A percentile compares a stretch with the other conserved stretches of the same genome.
Conservation (phyloP, 1,284 basidiomycete species). For the Cutaneotrichosporon curvatum region DNA sequence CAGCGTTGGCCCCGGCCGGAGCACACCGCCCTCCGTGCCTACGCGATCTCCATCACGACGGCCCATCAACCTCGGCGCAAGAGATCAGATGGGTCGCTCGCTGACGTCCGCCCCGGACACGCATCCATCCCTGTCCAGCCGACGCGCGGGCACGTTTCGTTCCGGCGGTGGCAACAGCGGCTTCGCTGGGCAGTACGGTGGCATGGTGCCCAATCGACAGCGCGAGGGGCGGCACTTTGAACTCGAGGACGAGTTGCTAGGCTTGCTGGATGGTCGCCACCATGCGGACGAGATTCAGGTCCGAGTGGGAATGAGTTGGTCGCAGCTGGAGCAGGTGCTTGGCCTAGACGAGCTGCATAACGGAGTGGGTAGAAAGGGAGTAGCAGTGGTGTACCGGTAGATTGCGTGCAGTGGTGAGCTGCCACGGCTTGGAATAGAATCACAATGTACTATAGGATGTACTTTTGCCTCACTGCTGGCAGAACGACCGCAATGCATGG, state of each 20-base stretch:
- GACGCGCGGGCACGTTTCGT: slow-evolving; percentile 10
- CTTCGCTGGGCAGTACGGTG: slow-evolving; percentile 1
- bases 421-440: too few species aligned
- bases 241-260: slow-evolving; percentile 51
- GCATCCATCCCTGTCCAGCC: slow-evolving; percentile 13
- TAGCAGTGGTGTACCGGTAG: slow-evolving; percentile 32
- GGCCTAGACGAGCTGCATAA: slow-evolving; percentile 32
- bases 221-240: slow-evolving; percentile 18
- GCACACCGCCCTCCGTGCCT: slow-evolving; percentile 17
- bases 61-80: not conserved
- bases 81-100: slow-evolving; percentile 1
- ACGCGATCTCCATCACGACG: not conserved
- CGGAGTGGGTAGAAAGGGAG: slow-evolving; percentile 34
- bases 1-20: slow-evolving; percentile 9
- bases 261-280: slow-evolving; percentile 74
- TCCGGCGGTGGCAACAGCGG: slow-evolving; percentile 4
- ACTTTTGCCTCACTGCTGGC: too few species aligned
- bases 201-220: slow-evolving; percentile 11
- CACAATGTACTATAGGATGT: too few species aligned
- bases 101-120: slow-evolving; percentile 13
- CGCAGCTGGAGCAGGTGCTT: slow-evolving; percentile 69
- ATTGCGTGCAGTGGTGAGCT: not conserved
- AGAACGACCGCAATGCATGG: too few species aligned
- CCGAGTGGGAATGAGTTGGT: slow-evolving; percentile 74
- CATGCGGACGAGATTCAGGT: slow-evolving; percentile 86